Evolutionary conservation across 768 basidiomycete species (phyloP).

Genomic region (Tylopilus balloui): DNA sequence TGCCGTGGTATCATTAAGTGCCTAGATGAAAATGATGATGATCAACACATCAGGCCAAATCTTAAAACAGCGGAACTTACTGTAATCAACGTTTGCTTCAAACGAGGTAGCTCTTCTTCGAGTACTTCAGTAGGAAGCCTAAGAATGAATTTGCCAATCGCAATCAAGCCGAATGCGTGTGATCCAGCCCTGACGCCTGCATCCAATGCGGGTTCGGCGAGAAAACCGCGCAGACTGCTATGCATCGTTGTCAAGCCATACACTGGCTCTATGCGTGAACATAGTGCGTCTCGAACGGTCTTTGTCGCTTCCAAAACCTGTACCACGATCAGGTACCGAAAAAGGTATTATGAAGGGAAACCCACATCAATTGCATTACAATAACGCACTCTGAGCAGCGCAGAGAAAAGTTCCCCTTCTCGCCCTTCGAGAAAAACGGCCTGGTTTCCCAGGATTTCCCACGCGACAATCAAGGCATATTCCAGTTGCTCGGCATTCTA

Average conservation of each 20-base stretch:
- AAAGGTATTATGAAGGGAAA: conserved; percentile 1
- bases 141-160: conserved; percentile 77
- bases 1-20: conserved; percentile 65
- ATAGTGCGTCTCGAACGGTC: conserved; percentile 71
- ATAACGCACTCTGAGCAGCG: conserved; percentile 68
- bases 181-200: conserved; percentile 57
- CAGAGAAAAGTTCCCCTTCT: conserved; percentile 71
- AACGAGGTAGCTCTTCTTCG: conserved; percentile 80
- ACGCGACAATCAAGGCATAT: conserved; percentile 75
- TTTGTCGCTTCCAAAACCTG: conserved; percentile 83
- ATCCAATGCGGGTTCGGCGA: conserved; percentile 47
- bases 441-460: conserved; percentile 81
- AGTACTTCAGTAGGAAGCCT: conserved; percentile 78
- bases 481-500: conserved; percentile 65
- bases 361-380: conserved; percentile 67
- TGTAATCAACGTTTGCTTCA: conserved; percentile 64
- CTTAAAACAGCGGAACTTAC: conserved; percentile 37
- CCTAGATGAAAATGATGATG: conserved; percentile 35
- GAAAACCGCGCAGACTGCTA: conserved; percentile 62
- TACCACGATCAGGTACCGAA: not conserved
- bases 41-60: not conserved
- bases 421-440: conserved; percentile 68
- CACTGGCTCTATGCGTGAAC: conserved; percentile 71
- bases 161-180: conserved; percentile 80
- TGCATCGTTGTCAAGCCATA: conserved; percentile 84